A percentile compares a stretch with the other conserved stretches of the same genome.
These are phyloP conservation scores for Zygnema cylindricum DNA, from an alignment of 139 green algal genomes.

Conservation along the genomic window DNA sequence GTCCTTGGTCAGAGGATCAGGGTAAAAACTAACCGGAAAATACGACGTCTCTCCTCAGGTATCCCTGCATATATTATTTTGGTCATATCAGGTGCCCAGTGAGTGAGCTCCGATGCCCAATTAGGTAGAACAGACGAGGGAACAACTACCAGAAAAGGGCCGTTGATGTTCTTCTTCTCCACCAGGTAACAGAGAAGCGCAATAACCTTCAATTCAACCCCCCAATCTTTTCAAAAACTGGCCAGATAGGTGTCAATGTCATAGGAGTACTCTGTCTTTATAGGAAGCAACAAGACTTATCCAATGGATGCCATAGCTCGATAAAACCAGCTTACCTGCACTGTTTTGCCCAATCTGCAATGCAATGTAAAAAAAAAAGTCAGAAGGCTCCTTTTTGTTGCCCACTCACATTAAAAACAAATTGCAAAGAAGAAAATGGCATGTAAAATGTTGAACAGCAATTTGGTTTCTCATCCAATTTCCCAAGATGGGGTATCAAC, in stretches of 20 bases:
- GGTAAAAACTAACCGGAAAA: constrained; percentile 51
- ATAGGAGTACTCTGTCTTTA: too few species aligned
- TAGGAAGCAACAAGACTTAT: not conserved
- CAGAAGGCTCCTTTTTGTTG: constrained; percentile 62
- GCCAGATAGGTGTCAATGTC: too few species aligned
- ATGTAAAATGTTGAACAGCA: too few species aligned
- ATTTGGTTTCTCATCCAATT: too few species aligned
- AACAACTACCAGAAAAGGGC: constrained; percentile 65
- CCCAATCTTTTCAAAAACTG: too few species aligned
- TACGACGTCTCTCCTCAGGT: constrained; percentile 31
- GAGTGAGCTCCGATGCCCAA: constrained; percentile 59
- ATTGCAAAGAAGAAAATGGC: too few species aligned
- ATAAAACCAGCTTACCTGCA: constrained; percentile 32
- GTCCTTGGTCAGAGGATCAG: too few species aligned
- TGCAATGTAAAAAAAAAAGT: constrained; percentile 74
- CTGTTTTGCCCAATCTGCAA: constrained; percentile 61
- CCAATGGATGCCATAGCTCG: not conserved
- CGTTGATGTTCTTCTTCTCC: constrained; percentile 56
- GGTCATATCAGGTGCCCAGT: constrained; percentile 48
- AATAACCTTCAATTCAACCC: constrained; percentile 56
- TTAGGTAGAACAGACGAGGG: constrained; percentile 66
- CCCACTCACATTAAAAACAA: too few species aligned
- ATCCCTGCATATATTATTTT: constrained; percentile 48
- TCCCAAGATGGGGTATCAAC: too few species aligned
- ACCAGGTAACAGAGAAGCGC: constrained; percentile 59